Conservation (phyloP, 192 early-diverging fungal genomes). For the Backusella liffmaniae region DNA sequence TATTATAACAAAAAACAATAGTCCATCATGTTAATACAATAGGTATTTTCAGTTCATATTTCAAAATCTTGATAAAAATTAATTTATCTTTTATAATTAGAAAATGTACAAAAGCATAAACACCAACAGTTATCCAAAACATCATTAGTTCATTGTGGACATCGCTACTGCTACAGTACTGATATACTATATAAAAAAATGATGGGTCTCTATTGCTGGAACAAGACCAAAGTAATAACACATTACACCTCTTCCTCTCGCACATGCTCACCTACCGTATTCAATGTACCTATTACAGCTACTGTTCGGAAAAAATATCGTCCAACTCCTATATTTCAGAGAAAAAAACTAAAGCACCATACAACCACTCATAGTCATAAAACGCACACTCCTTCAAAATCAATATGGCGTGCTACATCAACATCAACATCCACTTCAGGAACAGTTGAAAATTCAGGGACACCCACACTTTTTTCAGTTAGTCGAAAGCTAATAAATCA, state of each 20-base stretch:
- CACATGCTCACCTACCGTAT: background rate
- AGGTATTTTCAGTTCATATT: background rate
- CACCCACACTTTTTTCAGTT: background rate
- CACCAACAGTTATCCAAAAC: background rate
- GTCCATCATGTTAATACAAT: background rate
- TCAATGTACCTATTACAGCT: background rate
- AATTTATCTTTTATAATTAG: background rate
- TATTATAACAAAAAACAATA: background rate
- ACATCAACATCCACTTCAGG: background rate
- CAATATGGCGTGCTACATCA: background rate
- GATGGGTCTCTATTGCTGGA: background rate
- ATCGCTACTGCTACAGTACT: background rate
- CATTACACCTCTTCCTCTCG: background rate
- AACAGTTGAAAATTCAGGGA: background rate
- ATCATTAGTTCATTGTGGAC: background rate
- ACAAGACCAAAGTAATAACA: background rate
- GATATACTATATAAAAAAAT: conserved; percentile 3
- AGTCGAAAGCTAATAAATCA: background rate
- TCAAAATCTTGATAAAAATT: background rate
- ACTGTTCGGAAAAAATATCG: conserved; percentile 3
- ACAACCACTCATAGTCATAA: background rate
- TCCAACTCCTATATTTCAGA: background rate
- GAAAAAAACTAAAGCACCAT: background rate
- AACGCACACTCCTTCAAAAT: background rate
- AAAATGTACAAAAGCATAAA: background rate